Base-by-base conservation (phyloP, 192 early-diverging fungal genomes). In the Coemansia sp. region DNA sequence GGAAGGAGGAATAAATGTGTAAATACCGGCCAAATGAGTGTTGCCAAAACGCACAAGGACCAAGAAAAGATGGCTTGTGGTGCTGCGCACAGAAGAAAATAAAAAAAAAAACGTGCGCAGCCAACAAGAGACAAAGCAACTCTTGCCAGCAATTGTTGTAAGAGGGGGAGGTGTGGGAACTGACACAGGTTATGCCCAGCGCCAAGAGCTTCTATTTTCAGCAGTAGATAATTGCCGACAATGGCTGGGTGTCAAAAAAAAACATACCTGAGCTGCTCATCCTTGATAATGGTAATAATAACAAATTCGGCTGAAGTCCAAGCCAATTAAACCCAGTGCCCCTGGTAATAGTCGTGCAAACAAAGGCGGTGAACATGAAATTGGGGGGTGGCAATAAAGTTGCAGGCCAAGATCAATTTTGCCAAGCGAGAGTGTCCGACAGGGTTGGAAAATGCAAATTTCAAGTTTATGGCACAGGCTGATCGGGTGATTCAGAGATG, bases 141-240 rank as follows among this genome's bases (percentile, higher is more conserved):
- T 17, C 17, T 43, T 21, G 19, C 41, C 19, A 21, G 19, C 41
- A 43, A 50, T 50, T 50, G 46, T 50, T 22, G 5, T 15, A 26
- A 26, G 46, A 24, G 22, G 46, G 19, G 24, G 46, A 24, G 43
- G 46, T 50, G 46, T 50, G 46, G 46, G 46, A 50, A 50, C 46
- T 8, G 27, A 24, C 15, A 24, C 26, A 21, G 15, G 24, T 50
- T 50, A 50, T 50, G 24, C 46, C 12, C 24, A 32, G 22, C 11
- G 19, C 24, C 46, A 6, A 26, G 24, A n/a, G n/a, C n/a, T 50
- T 10, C 4, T 15, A 27, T 14, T 15, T 27, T 50, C 46, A 7
- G 46, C 46, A 29, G 24, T 50, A 26, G 22, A 26, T 15, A 50
- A 15, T 14, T n/a, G 26, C 12, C 46, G 27, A 50, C 46, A 50